Evolutionary conservation across 2,329 filamentous ascomycete species (phyloP), one percentile per base, ranked within the genome.

Genomic region (Aspergillus texensis): DNA sequence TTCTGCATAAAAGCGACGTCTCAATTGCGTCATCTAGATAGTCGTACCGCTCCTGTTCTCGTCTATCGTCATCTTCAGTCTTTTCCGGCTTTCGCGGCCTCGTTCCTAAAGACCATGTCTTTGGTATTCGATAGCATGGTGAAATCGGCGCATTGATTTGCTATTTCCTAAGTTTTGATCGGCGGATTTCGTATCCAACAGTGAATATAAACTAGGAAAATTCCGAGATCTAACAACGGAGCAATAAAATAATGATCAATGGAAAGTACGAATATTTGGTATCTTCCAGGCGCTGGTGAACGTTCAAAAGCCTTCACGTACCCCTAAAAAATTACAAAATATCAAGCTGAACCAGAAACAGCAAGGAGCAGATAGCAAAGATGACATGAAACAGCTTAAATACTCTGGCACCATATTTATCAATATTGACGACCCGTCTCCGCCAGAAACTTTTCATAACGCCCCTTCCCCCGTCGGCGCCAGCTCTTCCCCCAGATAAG

Each of bases 401-500:
- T 54, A n/a, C 19, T 19, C 58, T 24, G 55, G 30, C 12, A 45
- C 26, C 24, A 8, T 26, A 30, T 9, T n/a, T 32, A 24, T 58
- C 43, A 53, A 36, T n/a, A 21, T 50, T 30, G 36, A 52, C 59
- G 57, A 24, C 57, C 60, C 43, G 65, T 67, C 52, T 74, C 72
- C 0, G 64, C 63, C 55, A 73, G 63, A 61, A 75, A 75, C 57
- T 64, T 58, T 59, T 70, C 67, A 63, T 75, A 75, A 19, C 69
- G 67, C 4, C 21, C 48, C 62, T 72, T 72, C 52, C 71, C 70
- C 6, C 64, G 65, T 30, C 65, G 58, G 21, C 77, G 68, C 76
- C 75, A 78, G 10, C 61, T 62, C 70, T 78, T 78, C 2, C 76
- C 75, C 65, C 71, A 78, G 6, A 72, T 64, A 3, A 72, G 59